These are phyloP conservation scores for Umbellularia californica DNA, from an alignment of 164 flowering plant genomes.

Conservation along the genomic window DNA sequence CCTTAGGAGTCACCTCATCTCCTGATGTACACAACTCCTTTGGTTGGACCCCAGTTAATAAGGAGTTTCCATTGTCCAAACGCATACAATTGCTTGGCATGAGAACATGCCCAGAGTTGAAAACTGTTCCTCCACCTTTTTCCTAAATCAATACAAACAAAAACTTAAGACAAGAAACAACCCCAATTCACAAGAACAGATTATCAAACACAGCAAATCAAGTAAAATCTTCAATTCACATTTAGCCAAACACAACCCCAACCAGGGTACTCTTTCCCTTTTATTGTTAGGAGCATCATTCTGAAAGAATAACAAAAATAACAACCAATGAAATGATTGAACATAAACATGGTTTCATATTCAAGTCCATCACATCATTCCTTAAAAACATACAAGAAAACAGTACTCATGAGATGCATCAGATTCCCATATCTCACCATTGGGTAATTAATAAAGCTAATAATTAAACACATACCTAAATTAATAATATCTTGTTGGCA, in stretches of 20 bases:
- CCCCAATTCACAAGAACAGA: not conserved
- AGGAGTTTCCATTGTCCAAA: slow-evolving; percentile 16
- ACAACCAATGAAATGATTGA: not conserved
- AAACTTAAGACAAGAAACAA: not conserved
- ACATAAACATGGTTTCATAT: not conserved
- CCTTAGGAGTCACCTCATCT: slow-evolving; percentile 45
- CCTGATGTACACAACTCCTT: slow-evolving; percentile 24
- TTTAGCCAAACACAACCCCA: not conserved
- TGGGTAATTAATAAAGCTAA: not conserved
- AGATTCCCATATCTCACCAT: not conserved
- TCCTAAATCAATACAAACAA: slow-evolving; percentile 13
- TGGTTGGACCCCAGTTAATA: slow-evolving; percentile 10
- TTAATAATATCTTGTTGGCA: not conserved
- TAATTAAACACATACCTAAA: not conserved
- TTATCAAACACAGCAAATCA: not conserved
- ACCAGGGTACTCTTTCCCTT: not conserved
- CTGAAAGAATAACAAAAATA: not conserved
- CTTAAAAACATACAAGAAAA: not conserved
- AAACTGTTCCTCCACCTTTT: slow-evolving; percentile 11
- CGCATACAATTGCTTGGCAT: slow-evolving; percentile 7
- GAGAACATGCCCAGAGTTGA: slow-evolving; percentile 1
- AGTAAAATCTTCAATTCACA: not conserved
- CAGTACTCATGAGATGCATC: not conserved
- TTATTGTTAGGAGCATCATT: not conserved
- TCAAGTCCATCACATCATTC: not conserved